A percentile compares a stretch with the other conserved stretches of the same genome.
phyloP scores from a whole-genome alignment of 345 rosid genomes.

The Gossypium longicalyx region DNA sequence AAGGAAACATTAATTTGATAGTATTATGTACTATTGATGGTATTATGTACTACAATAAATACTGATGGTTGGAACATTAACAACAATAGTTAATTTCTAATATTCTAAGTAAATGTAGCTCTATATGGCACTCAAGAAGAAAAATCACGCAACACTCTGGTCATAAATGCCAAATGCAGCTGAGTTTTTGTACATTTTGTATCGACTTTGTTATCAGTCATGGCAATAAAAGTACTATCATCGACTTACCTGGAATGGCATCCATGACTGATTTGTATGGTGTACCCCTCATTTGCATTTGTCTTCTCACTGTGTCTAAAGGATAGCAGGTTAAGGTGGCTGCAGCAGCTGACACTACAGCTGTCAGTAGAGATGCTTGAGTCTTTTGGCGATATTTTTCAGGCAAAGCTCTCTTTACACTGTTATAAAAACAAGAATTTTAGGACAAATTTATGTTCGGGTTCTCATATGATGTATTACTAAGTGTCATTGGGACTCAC shows the following conservation, averaged over 20 bases:
- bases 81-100: neutral
- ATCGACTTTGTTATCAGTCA: neutral
- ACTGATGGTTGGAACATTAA: neutral
- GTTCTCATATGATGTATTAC: neutral
- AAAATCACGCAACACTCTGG: neutral
- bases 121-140: neutral
- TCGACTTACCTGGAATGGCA: constrained; percentile 60
- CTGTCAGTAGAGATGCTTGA: constrained; percentile 74
- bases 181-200: neutral
- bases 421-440: constrained; percentile 28
- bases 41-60: neutral
- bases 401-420: constrained; percentile 88
- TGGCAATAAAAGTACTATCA: constrained; percentile 5
- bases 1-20: constrained; percentile 7
- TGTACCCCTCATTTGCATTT: constrained; percentile 93
- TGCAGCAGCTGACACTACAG: constrained; percentile 71
- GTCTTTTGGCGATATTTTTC: constrained; percentile 71
- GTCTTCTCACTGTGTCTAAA: constrained; percentile 89
- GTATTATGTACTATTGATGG: neutral
- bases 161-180: neutral
- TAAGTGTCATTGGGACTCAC: constrained; percentile 43
- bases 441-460: neutral
- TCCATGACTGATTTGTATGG: constrained; percentile 83
- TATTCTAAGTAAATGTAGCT: neutral
- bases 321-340: constrained; percentile 97